Evolutionary conservation across 768 basidiomycete species (phyloP).

Genomic region (Mycena filopes): DNA sequence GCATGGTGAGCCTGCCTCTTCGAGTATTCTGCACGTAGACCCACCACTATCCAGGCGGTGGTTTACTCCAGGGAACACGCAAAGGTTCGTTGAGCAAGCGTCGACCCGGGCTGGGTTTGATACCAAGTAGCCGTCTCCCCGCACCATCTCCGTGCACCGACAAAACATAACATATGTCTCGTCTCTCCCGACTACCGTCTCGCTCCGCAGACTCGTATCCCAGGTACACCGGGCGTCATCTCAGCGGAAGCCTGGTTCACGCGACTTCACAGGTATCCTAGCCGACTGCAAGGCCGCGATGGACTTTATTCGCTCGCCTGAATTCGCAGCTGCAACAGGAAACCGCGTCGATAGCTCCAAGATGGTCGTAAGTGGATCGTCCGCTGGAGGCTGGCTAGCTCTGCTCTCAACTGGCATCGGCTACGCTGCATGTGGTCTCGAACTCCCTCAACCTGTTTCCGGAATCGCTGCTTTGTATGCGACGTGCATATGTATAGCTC

Average conservation of each 20-base stretch:
- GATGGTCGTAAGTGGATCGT: constrained; percentile 49
- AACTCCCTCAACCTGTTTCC: constrained; percentile 39
- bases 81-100: constrained; percentile 39
- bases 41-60: constrained; percentile 40
- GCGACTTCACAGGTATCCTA: constrained; percentile 47
- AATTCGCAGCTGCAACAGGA: constrained; percentile 41
- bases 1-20: constrained; percentile 41
- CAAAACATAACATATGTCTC: constrained; percentile 44
- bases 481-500: no score
- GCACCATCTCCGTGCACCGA: constrained; percentile 47
- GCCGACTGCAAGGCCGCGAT: constrained; percentile 48
- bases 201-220: constrained; percentile 47
- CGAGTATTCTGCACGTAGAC: not conserved
- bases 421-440: constrained; percentile 44
- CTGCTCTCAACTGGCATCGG: constrained; percentile 49
- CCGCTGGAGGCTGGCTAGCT: constrained; percentile 52
- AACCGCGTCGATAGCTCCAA: constrained; percentile 43
- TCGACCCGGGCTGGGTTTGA: not conserved
- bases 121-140: constrained; percentile 41
- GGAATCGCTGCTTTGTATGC: constrained; percentile 50
- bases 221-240: no score
- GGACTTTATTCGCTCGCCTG: constrained; percentile 41
- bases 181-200: constrained; percentile 50
- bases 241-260: no score
- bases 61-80: constrained; percentile 44